Base-by-base conservation (phyloP, 305 asterid species). In the Withania somnifera region DNA sequence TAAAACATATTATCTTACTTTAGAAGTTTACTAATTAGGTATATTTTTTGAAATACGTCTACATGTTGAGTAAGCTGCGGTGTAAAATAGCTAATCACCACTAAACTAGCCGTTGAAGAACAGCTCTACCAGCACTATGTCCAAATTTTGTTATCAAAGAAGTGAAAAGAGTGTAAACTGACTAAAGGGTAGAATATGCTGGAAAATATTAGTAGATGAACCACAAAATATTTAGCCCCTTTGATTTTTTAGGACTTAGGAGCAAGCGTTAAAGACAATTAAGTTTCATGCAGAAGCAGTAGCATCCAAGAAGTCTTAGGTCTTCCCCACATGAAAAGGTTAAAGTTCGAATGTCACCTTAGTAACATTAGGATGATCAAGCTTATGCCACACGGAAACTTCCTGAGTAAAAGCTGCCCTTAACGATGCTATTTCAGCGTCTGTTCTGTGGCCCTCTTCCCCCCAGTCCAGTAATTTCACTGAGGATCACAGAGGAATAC, bases 391-490 rank as follows among this genome's bases (percentile, higher is more conserved):
- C 26, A 93, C 94, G 26, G 92, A 95, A 68, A 91, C 97, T 86
- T 93, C 97, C 78, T 89, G 91, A 15, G 75, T 87, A 69, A 93
- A 91, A 22, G 96, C 89, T 54, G 91, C 84, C 51, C 92, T 87
- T 78, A 93, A 88, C n/a, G 91, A 86, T 40, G 91, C 81, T 60
- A 86, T 90, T 86, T 93, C 97, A 38, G 91, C 90, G 11, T 80
- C 92, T 30, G 94, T 91, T 76, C 91, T 85, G 68, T 85, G 84
- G 50, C 96, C 96, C 77, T 93, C 94, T 84, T 93, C 93, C n/a
- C 96, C 97, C 97, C 96, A 93, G 86, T 91, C 97, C 83, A 93
- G 73, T 80, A 93, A 89, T 88, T 93, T 93, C 89, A 93, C 97
- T 93, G 86, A 6, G 77, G 42, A 77, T 61, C 73, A 67, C 66